Percentiles rank a stretch among this genome's conserved stretches.
Conservation (phyloP, 176 grass and related monocot species). For the Cenchrus fungigraminus region DNA sequence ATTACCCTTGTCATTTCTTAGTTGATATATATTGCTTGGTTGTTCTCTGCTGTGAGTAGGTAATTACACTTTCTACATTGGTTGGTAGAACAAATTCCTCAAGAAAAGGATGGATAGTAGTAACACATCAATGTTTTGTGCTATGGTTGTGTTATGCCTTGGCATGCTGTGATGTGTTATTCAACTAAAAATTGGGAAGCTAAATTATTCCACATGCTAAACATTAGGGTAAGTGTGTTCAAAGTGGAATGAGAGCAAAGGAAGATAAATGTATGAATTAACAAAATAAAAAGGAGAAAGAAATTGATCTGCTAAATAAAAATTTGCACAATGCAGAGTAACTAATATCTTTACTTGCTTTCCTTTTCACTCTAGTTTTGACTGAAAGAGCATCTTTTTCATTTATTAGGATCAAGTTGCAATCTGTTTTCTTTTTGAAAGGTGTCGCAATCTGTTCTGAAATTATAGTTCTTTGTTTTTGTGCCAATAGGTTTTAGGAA, state of each 20-base stretch:
- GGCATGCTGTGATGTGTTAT: not conserved
- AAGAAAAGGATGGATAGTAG: not conserved
- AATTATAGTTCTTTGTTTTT: not conserved
- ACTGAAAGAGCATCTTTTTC: slow-evolving; percentile 4
- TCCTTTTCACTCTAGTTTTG: not conserved
- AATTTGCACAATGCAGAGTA: slow-evolving; percentile 11
- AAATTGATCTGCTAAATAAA: not conserved
- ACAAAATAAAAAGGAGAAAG: slow-evolving; percentile 1
- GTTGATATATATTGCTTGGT: too few species aligned
- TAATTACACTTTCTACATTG: not conserved
- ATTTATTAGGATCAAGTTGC: not conserved
- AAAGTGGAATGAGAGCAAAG: not conserved
- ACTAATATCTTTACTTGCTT: not conserved
- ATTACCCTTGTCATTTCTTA: too few species aligned
- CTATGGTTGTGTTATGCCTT: not conserved
- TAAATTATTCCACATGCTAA: not conserved
- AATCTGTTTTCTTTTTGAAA: too few species aligned
- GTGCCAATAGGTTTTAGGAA: not conserved
- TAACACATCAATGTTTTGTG: not conserved
- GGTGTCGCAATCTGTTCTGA: not conserved
- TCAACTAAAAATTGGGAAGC: not conserved
- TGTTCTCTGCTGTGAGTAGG: too few species aligned
- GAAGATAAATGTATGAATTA: not conserved
- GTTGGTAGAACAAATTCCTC: not conserved
- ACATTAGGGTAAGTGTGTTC: not conserved